Conservation (phyloP, 257 asterid genomes). For the Solanum appendiculatum region DNA sequence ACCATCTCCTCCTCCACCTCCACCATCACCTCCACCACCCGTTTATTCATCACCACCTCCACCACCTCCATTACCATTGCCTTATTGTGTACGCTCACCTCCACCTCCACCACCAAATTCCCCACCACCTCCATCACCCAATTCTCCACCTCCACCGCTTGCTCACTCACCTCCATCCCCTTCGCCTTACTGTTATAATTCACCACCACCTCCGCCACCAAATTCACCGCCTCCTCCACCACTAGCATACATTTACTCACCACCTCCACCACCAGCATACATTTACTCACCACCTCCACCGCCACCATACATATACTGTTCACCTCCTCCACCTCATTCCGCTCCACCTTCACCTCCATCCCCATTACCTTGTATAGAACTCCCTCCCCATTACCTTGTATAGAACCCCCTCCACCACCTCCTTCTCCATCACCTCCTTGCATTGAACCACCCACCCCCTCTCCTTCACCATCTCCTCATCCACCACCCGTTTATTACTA, state of each 20-base stretch:
- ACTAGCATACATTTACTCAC: not conserved
- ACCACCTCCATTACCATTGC: conserved; percentile 24
- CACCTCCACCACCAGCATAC: not conserved
- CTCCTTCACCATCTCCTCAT: conserved; percentile 26
- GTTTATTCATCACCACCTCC: conserved; percentile 11
- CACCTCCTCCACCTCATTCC: conserved; percentile 48
- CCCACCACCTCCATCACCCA: conserved; percentile 16
- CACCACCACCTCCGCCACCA: conserved; percentile 32
- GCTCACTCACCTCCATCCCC: conserved; percentile 35
- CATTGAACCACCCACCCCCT: conserved; percentile 46
- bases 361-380: conserved; percentile 25
- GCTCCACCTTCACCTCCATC: conserved; percentile 39
- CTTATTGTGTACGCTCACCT: conserved; percentile 15
- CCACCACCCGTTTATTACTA: conserved; percentile 29
- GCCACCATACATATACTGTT: conserved; percentile 12
- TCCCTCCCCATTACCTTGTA: conserved; percentile 21
- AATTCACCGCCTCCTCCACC: conserved; percentile 7
- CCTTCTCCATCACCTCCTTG: conserved; percentile 35
- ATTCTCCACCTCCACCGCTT: conserved; percentile 12
- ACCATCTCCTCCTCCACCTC: conserved; percentile 23
- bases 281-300: conserved; percentile 22
- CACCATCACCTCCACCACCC: not conserved
- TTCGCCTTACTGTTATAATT: not conserved
- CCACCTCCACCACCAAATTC: conserved; percentile 38
- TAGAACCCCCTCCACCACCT: conserved; percentile 39